phyloP scores from a whole-genome alignment of 1,284 basidiomycete species.

The Marasmius fiardii region DNA sequence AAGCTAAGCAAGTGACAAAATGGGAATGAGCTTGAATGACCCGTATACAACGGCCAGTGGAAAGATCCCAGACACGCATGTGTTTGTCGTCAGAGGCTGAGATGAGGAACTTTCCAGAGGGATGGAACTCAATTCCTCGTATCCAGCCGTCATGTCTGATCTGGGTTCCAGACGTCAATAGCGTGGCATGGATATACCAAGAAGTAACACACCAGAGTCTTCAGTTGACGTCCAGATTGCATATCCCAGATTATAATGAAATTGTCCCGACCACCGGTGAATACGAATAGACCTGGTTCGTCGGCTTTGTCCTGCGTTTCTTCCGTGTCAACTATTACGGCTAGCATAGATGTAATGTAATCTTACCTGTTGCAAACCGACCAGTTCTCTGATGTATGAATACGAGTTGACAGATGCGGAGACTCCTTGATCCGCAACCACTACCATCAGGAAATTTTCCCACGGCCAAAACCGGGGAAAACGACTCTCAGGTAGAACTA shows the following conservation, averaged over 20 bases:
- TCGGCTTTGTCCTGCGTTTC: slow-evolving; percentile 40
- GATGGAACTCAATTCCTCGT: neutral
- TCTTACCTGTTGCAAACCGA: slow-evolving; percentile 59
- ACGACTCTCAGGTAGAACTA: too few species aligned
- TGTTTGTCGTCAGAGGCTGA: slow-evolving; percentile 1
- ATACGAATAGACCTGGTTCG: slow-evolving; percentile 57
- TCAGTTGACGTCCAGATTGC: slow-evolving; percentile 53
- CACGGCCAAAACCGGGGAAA: too few species aligned
- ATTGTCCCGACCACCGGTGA: slow-evolving; percentile 87
- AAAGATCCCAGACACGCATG: neutral
- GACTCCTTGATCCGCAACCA: slow-evolving; percentile 25
- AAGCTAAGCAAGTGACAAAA: neutral
- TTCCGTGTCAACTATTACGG: too few species aligned
- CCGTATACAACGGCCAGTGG: neutral
- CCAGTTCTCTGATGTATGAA: slow-evolving; percentile 73
- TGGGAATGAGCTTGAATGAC: neutral
- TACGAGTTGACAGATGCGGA: slow-evolving; percentile 81
- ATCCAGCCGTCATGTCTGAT: neutral
- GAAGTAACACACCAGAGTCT: slow-evolving; percentile 21
- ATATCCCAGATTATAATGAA: slow-evolving; percentile 87
- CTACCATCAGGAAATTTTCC: too few species aligned
- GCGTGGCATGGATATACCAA: neutral
- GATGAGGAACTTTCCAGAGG: neutral
- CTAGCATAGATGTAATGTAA: slow-evolving; percentile 38
- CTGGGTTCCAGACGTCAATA: neutral